These are phyloP conservation scores for Cardiospermum halicacabum DNA, from an alignment of 345 rosid species.

Conservation along the genomic window DNA sequence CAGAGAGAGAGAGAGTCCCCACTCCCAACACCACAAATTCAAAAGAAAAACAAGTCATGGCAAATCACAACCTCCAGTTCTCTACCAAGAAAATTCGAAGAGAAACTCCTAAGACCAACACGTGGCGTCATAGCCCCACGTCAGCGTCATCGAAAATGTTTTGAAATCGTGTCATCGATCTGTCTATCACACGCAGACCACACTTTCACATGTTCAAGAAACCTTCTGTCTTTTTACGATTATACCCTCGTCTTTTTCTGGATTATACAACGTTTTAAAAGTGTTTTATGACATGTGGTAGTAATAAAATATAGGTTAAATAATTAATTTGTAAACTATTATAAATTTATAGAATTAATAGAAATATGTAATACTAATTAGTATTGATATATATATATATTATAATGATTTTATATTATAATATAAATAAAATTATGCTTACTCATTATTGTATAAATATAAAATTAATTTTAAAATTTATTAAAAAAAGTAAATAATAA, in stretches of 20 bases:
- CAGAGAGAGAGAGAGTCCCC: not conserved
- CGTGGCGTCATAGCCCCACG: slow-evolving; percentile 7
- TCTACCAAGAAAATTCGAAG: slow-evolving; percentile 19
- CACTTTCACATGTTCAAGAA: not conserved
- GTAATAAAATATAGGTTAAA: no score
- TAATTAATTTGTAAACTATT: no score
- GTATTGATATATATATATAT: no score
- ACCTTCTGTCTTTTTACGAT: not conserved
- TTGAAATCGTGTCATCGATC: slow-evolving; percentile 2
- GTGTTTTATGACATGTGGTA: no score
- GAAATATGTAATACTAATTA: no score
- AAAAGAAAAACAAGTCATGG: not conserved
- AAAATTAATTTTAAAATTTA: no score
- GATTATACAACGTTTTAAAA: no score
- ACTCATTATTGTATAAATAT: no score
- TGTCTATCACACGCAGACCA: not conserved
- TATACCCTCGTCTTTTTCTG: not conserved
- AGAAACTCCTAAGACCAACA: not conserved
- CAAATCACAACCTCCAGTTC: slow-evolving; percentile 10
- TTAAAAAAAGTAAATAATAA: no score
- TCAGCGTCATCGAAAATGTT: slow-evolving; percentile 6
- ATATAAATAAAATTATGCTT: no score
- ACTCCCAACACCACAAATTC: not conserved
- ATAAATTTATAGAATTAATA: no score
- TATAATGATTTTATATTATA: no score